These are phyloP conservation scores for Mycena vulgaris DNA, from an alignment of 768 basidiomycete species.

Conservation along the genomic window DNA sequence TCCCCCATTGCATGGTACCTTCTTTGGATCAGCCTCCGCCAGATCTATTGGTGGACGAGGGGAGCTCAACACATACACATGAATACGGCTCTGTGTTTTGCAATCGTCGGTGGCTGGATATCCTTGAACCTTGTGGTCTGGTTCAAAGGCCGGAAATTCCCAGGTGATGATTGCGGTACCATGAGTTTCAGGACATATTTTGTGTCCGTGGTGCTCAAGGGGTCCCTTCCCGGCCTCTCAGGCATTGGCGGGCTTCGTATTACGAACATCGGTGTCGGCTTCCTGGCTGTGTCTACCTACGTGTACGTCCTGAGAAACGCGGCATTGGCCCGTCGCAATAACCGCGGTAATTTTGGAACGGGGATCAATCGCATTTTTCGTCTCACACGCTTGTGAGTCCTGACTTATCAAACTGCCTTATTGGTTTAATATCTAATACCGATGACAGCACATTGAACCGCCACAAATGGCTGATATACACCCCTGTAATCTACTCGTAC, in stretches of 20 bases:
- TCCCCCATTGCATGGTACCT: conserved; percentile 17
- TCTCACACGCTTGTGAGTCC: not conserved
- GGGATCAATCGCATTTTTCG: too few relatives aligned
- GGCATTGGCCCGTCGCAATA: too few relatives aligned
- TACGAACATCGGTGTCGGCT: too few relatives aligned
- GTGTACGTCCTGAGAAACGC: too few relatives aligned
- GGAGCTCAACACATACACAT: not conserved
- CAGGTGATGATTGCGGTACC: not conserved
- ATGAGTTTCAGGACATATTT: not conserved
- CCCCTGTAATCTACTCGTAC: not conserved
- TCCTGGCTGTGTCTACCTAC: too few relatives aligned
- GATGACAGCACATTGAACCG: not conserved
- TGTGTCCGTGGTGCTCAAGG: too few relatives aligned
- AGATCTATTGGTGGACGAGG: not conserved
- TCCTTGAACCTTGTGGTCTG: conserved; percentile 10
- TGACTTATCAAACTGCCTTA: too few relatives aligned
- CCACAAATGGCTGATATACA: not conserved
- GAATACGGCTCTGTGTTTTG: not conserved
- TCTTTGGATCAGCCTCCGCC: not conserved
- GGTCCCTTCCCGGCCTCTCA: not conserved
- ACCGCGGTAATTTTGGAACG: too few relatives aligned
- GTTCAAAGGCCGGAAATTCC: conserved; percentile 14
- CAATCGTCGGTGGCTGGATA: not conserved
- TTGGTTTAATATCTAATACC: too few relatives aligned
- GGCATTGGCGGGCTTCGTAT: too few relatives aligned